phyloP scores from a whole-genome alignment of 441 rosid species.

The Arabidopsis hybrid region DNA sequence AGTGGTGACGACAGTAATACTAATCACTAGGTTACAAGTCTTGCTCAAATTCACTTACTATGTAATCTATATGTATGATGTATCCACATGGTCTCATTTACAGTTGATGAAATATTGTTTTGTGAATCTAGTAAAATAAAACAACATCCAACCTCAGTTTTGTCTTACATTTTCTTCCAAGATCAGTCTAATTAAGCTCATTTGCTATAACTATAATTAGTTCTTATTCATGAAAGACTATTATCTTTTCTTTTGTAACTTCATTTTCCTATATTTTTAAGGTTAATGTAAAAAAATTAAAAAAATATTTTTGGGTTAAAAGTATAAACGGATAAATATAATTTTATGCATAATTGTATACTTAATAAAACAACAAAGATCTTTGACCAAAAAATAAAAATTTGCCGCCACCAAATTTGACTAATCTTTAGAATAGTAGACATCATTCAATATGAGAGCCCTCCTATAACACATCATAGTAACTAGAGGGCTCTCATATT shows the following conservation, averaged over 20 bases:
- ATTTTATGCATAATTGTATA: too few relatives aligned
- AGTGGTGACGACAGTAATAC: too few relatives aligned
- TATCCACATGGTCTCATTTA: not conserved
- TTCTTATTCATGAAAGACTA: not conserved
- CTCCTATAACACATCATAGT: not conserved
- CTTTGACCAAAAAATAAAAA: too few relatives aligned
- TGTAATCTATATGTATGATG: not conserved
- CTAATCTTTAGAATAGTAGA: constrained; percentile 1
- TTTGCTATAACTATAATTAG: constrained; percentile 1
- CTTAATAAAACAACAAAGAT: too few relatives aligned
- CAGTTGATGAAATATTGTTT: not conserved
- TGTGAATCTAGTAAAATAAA: not conserved
- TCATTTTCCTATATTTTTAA: not conserved
- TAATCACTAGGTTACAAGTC: too few relatives aligned
- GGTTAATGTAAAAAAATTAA: too few relatives aligned
- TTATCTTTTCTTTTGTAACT: not conserved
- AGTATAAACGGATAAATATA: too few relatives aligned
- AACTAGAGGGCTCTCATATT: too few relatives aligned
- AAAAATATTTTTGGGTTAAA: not conserved
- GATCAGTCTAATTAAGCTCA: constrained; percentile 2
- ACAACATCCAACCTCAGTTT: too few relatives aligned
- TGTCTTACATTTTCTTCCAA: constrained; percentile 1
- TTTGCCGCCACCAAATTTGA: constrained; percentile 15
- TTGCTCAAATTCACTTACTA: not conserved
- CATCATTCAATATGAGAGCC: not conserved